Conservation (phyloP, 768 basidiomycete species). For the Tulasnella sp. region DNA sequence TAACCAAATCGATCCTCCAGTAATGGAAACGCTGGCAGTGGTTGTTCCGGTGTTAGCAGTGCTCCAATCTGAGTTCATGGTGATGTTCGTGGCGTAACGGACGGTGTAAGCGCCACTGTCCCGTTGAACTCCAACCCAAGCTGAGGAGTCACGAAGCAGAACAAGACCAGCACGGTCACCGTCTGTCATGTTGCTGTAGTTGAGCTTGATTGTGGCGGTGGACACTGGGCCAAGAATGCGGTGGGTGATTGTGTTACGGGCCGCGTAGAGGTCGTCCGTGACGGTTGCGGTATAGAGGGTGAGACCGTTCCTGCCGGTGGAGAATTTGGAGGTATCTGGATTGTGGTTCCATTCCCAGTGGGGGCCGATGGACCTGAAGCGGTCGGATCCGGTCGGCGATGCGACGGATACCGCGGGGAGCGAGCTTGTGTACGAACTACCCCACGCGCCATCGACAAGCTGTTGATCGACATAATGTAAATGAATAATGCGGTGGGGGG, state of each 20-base stretch:
- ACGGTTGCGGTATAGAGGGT: slow-evolving; percentile 12
- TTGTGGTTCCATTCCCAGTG: not conserved
- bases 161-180: not conserved
- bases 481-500: not conserved
- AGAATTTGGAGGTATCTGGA: slow-evolving; percentile 3
- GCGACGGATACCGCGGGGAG: not conserved
- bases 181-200: slow-evolving; percentile 13
- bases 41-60: not conserved
- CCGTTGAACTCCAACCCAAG: not conserved
- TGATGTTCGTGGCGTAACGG: not conserved
- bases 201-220: slow-evolving; percentile 14
- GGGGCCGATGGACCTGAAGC: not conserved
- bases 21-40: not conserved
- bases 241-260: slow-evolving; percentile 20
- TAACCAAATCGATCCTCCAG: not conserved
- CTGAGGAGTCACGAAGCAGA: not conserved
- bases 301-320: slow-evolving; percentile 7
- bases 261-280: slow-evolving; percentile 15
- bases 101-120: not conserved
- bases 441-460: not conserved
- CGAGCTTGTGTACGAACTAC: not conserved
- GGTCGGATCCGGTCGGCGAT: not conserved
- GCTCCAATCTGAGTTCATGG: not conserved
- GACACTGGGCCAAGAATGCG: slow-evolving; percentile 17
- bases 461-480: not conserved